Conservation (phyloP, 2,329 filamentous ascomycete genomes). For the Arthroderma sp. region DNA sequence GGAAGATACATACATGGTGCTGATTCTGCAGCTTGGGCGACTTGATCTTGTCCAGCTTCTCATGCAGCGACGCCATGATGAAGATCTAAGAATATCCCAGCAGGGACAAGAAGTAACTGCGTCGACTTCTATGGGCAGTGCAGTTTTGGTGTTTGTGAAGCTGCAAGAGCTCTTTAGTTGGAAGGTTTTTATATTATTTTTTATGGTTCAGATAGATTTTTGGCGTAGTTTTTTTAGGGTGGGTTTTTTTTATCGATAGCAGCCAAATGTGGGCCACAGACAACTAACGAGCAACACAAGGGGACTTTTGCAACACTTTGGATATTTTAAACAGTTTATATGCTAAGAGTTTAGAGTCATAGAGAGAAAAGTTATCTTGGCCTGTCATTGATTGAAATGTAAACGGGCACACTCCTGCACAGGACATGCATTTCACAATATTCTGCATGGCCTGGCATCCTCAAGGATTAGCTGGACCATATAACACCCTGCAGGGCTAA, state of each 20-base stretch:
- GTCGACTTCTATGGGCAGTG: background rate
- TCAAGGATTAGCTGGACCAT: conserved; percentile 4
- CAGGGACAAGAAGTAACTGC: background rate
- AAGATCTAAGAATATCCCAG: conserved; percentile 15
- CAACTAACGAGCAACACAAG: background rate
- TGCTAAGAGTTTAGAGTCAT: background rate
- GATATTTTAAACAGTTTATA: too few species aligned
- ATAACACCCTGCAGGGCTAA: background rate
- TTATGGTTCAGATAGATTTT: conserved; percentile 4
- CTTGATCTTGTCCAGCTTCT: conserved; percentile 94
- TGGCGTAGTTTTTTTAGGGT: background rate
- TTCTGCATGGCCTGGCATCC: conserved; percentile 31
- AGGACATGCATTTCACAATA: conserved; percentile 41
- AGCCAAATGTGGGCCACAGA: conserved; percentile 1
- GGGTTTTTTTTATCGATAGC: conserved; percentile 10
- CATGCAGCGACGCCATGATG: conserved; percentile 55
- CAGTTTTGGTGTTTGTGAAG: background rate
- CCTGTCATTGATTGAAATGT: conserved; percentile 4
- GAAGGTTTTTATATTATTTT: background rate
- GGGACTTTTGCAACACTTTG: background rate
- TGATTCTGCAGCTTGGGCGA: conserved; percentile 93
- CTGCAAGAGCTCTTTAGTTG: background rate
- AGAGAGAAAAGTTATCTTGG: background rate
- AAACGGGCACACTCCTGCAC: conserved; percentile 2
- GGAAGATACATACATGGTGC: conserved; percentile 55